phyloP scores from a whole-genome alignment of 2,329 filamentous ascomycete species.

The Laburnicola sp. region DNA sequence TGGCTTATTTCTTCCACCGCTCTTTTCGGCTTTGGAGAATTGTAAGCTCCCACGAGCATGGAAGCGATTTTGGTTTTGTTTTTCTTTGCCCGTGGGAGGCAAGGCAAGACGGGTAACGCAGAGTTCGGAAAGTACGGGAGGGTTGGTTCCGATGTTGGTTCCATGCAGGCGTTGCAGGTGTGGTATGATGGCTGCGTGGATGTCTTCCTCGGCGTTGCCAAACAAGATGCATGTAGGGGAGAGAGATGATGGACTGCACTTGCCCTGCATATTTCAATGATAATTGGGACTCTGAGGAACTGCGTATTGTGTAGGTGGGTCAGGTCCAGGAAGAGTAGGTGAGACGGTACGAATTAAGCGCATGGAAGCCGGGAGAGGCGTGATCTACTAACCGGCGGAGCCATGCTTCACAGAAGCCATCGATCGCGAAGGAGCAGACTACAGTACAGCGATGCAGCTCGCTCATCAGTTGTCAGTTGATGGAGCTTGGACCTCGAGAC shows the following conservation, averaged over 20 bases:
- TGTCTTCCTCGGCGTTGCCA: background rate
- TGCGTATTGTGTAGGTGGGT: background rate
- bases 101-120: background rate
- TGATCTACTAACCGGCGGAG: constrained; percentile 1
- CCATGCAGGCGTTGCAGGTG: background rate
- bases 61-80: constrained; percentile 1
- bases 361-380: background rate
- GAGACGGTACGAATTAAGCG: background rate
- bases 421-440: background rate
- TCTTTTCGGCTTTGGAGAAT: background rate
- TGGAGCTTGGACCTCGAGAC: background rate
- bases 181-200: background rate
- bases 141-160: constrained; percentile 3
- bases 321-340: background rate
- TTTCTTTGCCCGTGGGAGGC: background rate
- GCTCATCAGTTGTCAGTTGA: background rate
- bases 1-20: background rate
- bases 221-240: background rate
- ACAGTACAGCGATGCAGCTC: constrained; percentile 1
- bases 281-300: background rate
- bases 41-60: background rate
- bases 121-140: background rate
- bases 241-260: constrained; percentile 3
- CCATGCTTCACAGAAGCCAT: background rate
- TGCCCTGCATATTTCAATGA: constrained; percentile 1